Evolutionary conservation across 108 stramenopile species (phyloP).

Genomic region (Aurantiochytrium sp.): DNA sequence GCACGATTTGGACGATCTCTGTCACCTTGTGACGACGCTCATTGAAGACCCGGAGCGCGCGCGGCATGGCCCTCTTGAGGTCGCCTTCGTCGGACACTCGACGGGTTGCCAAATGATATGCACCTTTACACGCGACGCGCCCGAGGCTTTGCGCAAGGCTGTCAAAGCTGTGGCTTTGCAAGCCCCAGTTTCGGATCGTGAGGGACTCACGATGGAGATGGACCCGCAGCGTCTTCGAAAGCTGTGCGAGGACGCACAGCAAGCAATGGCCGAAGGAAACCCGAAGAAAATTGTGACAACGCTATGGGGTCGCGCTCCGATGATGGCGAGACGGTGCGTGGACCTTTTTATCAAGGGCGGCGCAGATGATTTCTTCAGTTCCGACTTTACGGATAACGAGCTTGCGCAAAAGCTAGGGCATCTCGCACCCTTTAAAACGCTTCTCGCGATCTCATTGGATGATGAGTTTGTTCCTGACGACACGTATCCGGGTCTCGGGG

Average conservation of each 20-base stretch:
- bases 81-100: background rate
- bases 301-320: background rate
- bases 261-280: background rate
- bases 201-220: background rate
- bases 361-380: background rate
- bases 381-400: background rate
- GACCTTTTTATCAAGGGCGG: background rate
- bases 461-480: background rate
- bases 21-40: background rate
- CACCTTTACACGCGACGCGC: background rate
- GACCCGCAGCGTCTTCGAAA: background rate
- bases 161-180: background rate
- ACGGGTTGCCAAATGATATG: background rate
- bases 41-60: background rate
- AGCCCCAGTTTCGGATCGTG: conserved; percentile 1
- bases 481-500: background rate
- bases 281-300: background rate
- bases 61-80: background rate
- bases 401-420: background rate
- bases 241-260: background rate
- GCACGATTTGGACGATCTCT: background rate
- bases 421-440: background rate
- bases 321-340: background rate
- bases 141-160: background rate
- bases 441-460: background rate